Conservation (phyloP, 208 protist species). For the Wallacemonas sp. region DNA sequence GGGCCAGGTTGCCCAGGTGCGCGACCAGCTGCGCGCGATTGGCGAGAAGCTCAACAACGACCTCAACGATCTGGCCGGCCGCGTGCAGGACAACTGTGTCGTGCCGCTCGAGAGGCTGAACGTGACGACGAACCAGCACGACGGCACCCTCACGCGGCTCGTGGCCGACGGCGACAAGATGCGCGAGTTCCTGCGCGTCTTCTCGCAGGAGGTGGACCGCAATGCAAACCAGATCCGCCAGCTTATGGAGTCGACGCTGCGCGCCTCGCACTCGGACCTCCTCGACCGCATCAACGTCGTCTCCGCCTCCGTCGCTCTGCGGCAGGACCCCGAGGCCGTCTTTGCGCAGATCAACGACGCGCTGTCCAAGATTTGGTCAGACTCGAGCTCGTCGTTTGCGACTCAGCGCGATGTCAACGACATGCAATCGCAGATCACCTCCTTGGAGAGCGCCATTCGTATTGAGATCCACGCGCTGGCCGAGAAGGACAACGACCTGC, state of each 20-base stretch:
- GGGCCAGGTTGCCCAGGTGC: slow-evolving; percentile 33
- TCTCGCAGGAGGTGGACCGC: slow-evolving; percentile 51
- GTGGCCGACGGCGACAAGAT: slow-evolving; percentile 41
- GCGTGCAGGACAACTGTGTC: slow-evolving; percentile 45
- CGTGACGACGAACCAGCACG: slow-evolving; percentile 29
- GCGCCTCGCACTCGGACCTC: slow-evolving; percentile 73
- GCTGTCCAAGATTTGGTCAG: slow-evolving; percentile 65
- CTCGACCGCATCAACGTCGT: slow-evolving; percentile 70
- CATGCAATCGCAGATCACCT: slow-evolving; percentile 56
- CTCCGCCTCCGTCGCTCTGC: slow-evolving; percentile 36
- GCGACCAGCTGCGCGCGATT: slow-evolving; percentile 37
- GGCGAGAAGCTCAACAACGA: slow-evolving; percentile 29
- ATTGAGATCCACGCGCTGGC: slow-evolving; percentile 64
- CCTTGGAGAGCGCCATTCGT: slow-evolving; percentile 72
- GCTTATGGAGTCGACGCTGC: slow-evolving; percentile 63
- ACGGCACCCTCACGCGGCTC: slow-evolving; percentile 28
- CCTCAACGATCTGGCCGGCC: slow-evolving; percentile 23
- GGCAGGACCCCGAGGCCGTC: slow-evolving; percentile 44
- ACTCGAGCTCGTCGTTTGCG: slow-evolving; percentile 54
- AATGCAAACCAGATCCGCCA: slow-evolving; percentile 56
- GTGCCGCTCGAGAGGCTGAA: slow-evolving; percentile 40
- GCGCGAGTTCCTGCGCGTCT: slow-evolving; percentile 50
- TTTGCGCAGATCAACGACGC: slow-evolving; percentile 65
- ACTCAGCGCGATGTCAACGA: slow-evolving; percentile 53
- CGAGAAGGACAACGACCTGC: slow-evolving; percentile 47